Evolutionary conservation across 2,329 filamentous ascomycete species (phyloP), one percentile per base, ranked within the genome.

Genomic region (Rutstroemia sydowiana): DNA sequence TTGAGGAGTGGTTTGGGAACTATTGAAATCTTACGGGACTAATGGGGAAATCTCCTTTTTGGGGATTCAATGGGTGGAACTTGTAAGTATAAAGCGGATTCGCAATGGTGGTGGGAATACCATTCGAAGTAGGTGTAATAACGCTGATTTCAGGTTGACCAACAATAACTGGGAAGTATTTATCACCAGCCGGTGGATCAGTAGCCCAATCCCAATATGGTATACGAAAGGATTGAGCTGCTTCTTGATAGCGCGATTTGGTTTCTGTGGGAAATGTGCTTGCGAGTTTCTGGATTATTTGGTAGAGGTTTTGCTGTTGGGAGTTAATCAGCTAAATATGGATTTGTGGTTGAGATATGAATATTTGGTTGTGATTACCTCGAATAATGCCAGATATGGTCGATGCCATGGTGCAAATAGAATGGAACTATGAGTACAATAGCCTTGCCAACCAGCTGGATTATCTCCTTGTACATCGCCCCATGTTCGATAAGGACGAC

Each of bases 401-500:
- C 89, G 81, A 72, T 95, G 89, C 89, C 89, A 95, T 36, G 83
- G 77, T 36, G 85, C 80, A 65, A 95, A 93, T 14, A 93, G 71
- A 37, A 84, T 80, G 1, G 85, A 87, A 21, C 75, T 78, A 68
- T 95, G 89, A 13, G 80, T 79, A 66, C 89, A 95, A 66, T 90
- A 95, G 5, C 59, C 61, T 45, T 60, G 55, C 56, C 55, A 60
- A 34, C 53, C 54, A 21, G 10, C 26, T 1, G 51, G 30, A 34
- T 60, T 60, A 14, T 76, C 73, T 36, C 73, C 70, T 45, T 66
- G 58, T 1, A 72, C 76, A 18, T 68, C 72, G 62, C 83, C 76
- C 79, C 81, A 85, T 2, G 75, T 62, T 14, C 69, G 65, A 57
- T 73, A 81, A 2, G 89, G 89, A 55, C 85, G 82, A 16, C 88